Evolutionary conservation across 352 stramenopile species (phyloP).

Genomic region (Phytopythium vexans): DNA sequence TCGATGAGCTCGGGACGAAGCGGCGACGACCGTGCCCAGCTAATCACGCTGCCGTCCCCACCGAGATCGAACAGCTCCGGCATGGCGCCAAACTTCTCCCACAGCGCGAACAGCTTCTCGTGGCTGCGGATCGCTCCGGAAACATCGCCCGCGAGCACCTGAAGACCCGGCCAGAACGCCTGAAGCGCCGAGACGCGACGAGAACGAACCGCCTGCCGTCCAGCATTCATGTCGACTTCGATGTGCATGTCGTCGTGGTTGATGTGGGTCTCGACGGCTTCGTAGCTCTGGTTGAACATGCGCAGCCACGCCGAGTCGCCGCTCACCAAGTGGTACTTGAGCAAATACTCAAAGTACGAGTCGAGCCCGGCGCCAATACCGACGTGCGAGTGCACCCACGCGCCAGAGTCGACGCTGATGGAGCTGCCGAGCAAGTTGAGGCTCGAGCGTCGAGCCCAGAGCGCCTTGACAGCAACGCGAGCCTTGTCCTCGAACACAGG

Average conservation of each 20-base stretch:
- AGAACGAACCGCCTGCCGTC: constrained; percentile 48
- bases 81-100: constrained; percentile 93
- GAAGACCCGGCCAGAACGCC: constrained; percentile 96
- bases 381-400: constrained; percentile 74
- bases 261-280: constrained; percentile 69
- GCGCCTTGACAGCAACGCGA: constrained; percentile 51
- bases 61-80: constrained; percentile 93
- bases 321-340: constrained; percentile 98
- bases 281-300: constrained; percentile 90
- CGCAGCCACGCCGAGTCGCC: constrained; percentile 88
- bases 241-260: constrained; percentile 76
- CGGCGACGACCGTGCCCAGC: constrained; percentile 84
- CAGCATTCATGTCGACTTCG: constrained; percentile 87
- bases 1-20: constrained; percentile 97
- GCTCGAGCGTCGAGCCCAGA: constrained; percentile 75
- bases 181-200: constrained; percentile 86
- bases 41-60: constrained; percentile 45
- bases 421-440: constrained; percentile 94
- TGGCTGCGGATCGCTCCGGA: constrained; percentile 86
- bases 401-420: constrained; percentile 90
- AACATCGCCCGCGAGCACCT: constrained; percentile 93
- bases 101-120: constrained; percentile 93
- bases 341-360: constrained; percentile 97
- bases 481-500: constrained; percentile 61
- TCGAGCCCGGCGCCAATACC: constrained; percentile 93